Base-by-base conservation (phyloP, 2,329 filamentous ascomycete species). In the Helotiales sp. region DNA sequence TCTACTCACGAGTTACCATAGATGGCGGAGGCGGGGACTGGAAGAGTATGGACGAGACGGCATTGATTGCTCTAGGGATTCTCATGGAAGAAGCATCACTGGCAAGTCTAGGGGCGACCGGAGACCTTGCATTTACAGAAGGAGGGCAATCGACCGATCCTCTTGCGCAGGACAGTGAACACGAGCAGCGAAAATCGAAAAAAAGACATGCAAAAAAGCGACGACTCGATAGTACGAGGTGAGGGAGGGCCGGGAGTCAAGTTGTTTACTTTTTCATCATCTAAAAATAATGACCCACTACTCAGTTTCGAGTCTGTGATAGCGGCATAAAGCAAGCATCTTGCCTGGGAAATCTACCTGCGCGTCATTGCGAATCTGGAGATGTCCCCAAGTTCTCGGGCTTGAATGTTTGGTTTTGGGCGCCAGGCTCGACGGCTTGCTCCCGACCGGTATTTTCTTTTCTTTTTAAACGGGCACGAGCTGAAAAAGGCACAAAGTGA, bases 11-110 rank as follows among this genome's bases (percentile, higher is more conserved):
- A 20, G 68, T 71, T 47, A 72, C 70, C 24, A 30, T 57, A 45
- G 71, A 74, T 60, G 65, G 70, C 6, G 79, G 75, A 20, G 64
- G 69, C n/a, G 76, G 72, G 28, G 79, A 81, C 59, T 84, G 79
- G 75, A 79, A 84, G 70, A 91, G 87, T 77, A 87, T 95, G 86
- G 91, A 95, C 75, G 92, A 93, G 80, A 93, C 91, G 15, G 91
- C 91, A 3, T 82, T 95, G 66, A 80, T 95, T 63, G 91, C 91
- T 0, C 83, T 95, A 74, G 91, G 91, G 1, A 87, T 95, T 58
- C 78, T 95, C 65, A 80, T 94, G 49, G 91, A 95, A 78, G 92
- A 95, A 78, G 85, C 87, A 2, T 83, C 86, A 17, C 82, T 83
- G 47, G 86, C 89, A 55, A 77, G 83, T 6, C 79, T 94, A 22